Base-by-base conservation (phyloP, 2,329 filamentous ascomycete species). In the Verticillium longisporum region DNA sequence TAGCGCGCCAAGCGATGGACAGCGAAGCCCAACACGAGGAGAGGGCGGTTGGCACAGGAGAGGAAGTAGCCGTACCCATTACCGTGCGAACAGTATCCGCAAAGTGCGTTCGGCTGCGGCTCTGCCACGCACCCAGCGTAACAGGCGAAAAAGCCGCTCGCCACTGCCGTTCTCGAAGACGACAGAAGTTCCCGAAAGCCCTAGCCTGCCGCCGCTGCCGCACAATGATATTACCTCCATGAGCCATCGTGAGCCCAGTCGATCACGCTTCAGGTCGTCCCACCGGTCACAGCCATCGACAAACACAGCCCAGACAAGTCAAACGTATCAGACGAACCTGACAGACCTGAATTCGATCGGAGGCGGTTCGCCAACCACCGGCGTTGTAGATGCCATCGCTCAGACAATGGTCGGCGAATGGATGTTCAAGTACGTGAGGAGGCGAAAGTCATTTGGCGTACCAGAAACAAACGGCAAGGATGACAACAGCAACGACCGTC, bases 331-430 rank as follows among this genome's bases (percentile, higher is more conserved):
- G 38, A 79, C 78, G 9, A 73, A 75, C 37, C 67, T 61, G 71
- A 76, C 64, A 65, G 80, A 80, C 50, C 88, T 83, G 78, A 82
- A 60, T 53, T 87, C 82, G 66, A 33, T 54, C 15, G 41, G 26
- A 9, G 55, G 57, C 33, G 34, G n/a, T 15, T 82, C 85, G 34
- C 88, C 92, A 66, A 85, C 88, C 54, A 89, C 89, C 0, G 89
- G 87, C 55, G 91, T 98, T 14, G 94, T 99, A 6, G 95, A 98
- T 76, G 92, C 95, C 3, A 98, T 99, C 73, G 93, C 95, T 1
- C 93, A 96, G 71, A 96, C 94, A 0, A 99, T 99, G 95, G 92
- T 99, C 34, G 95, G 95, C 41, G 95, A 98, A 70, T 95, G 91
- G 90, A 94, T 96, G 90, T 93, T 88, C 80, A 96, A 96, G 74